Conservation (phyloP, 306 rosid species). For the Fragaria vesca region DNA sequence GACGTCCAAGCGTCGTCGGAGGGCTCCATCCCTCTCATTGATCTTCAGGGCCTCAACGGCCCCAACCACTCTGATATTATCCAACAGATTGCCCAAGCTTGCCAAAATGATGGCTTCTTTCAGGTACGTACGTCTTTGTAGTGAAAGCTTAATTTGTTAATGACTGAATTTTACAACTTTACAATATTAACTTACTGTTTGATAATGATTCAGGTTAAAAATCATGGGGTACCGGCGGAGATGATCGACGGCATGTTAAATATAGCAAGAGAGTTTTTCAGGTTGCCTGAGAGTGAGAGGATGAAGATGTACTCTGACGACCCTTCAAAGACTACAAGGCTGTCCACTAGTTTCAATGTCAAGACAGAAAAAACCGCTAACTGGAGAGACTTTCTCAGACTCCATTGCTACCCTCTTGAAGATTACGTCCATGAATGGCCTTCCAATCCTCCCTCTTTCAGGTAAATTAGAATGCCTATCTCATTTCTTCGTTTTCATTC, state of each 20-base stretch:
- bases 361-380: conserved; percentile 42
- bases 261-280: conserved; percentile 41
- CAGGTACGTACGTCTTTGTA: conserved; percentile 22
- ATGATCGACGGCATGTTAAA: conserved; percentile 11
- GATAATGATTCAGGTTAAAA: conserved; percentile 32
- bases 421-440: conserved; percentile 49
- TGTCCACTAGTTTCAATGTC: conserved; percentile 53
- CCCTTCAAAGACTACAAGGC: conserved; percentile 46
- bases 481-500: too few relatives aligned
- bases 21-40: conserved; percentile 35
- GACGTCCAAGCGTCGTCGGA: conserved; percentile 19
- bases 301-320: conserved; percentile 52
- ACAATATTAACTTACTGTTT: background rate
- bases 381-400: conserved; percentile 56
- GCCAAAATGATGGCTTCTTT: conserved; percentile 45
- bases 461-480: background rate
- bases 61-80: conserved; percentile 32
- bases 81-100: conserved; percentile 39
- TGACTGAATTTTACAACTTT: background rate
- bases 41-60: conserved; percentile 41
- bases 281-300: conserved; percentile 45
- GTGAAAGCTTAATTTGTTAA: background rate
- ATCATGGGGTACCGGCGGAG: conserved; percentile 41
- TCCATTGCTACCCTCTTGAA: conserved; percentile 48
- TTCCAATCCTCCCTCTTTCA: conserved; percentile 41